Percentiles rank a stretch among this genome's conserved stretches.
phyloP scores from a whole-genome alignment of 1,284 basidiomycete genomes.

The Naganishia sp. region DNA sequence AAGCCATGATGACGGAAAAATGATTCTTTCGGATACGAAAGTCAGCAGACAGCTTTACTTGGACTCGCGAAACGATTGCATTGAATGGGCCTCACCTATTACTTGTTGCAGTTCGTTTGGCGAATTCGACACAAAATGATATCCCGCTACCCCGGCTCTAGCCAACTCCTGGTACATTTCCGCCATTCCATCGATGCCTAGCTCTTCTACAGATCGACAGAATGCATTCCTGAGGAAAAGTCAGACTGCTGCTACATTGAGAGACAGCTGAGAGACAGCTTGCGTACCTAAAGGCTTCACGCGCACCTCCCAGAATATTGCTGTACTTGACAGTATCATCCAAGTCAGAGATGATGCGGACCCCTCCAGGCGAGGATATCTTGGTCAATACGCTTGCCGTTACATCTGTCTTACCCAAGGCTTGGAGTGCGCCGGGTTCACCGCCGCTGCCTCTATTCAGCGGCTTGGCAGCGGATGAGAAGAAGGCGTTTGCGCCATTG shows the following conservation, averaged over 20 bases:
- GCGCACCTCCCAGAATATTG: conserved; percentile 69
- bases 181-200: conserved; percentile 79
- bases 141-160: conserved; percentile 63
- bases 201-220: conserved; percentile 64
- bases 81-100: conserved; percentile 59
- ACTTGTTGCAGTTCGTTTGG: conserved; percentile 83
- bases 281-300: conserved; percentile 63
- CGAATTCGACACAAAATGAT: conserved; percentile 70
- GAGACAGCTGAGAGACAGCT: conserved; percentile 56
- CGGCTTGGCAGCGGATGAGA: conserved; percentile 27
- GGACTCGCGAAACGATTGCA: neutral
- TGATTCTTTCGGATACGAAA: conserved; percentile 1
- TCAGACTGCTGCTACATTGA: neutral
- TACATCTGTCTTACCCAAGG: conserved; percentile 35
- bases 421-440: conserved; percentile 34
- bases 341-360: conserved; percentile 86
- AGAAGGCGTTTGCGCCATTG: conserved; percentile 32
- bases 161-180: conserved; percentile 74
- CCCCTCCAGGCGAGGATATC: conserved; percentile 37
- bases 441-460: conserved; percentile 24
- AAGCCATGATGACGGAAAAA: conserved; percentile 70
- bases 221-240: conserved; percentile 55
- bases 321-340: conserved; percentile 90
- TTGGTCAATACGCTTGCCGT: conserved; percentile 36
- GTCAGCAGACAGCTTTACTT: neutral